phyloP scores from a whole-genome alignment of 768 basidiomycete species.

The Leucocoprinus leucothites region DNA sequence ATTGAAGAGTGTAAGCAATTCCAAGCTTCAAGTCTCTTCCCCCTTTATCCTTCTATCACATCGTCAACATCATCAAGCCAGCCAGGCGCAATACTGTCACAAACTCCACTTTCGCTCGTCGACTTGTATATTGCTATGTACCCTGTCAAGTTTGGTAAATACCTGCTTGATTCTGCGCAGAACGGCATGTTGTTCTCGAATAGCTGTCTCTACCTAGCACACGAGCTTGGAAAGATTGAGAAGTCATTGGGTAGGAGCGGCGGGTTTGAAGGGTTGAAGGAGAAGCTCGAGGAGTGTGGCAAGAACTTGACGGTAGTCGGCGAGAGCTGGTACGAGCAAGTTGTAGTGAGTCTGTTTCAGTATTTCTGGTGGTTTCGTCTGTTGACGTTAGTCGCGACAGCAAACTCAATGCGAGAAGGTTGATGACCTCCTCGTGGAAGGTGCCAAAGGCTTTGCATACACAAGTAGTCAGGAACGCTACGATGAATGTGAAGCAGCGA shows the following conservation, averaged over 20 bases:
- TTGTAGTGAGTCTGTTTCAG: slow-evolving; percentile 47
- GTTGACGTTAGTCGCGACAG: slow-evolving; percentile 29
- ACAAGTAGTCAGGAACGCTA: slow-evolving; percentile 72
- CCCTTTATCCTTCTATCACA: slow-evolving; percentile 18
- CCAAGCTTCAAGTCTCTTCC: slow-evolving; percentile 51
- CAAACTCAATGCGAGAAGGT: slow-evolving; percentile 43
- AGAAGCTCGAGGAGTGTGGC: slow-evolving; percentile 49
- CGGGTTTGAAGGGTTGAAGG: slow-evolving; percentile 28
- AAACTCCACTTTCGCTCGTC: slow-evolving; percentile 61
- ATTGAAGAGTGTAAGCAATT: slow-evolving; percentile 69
- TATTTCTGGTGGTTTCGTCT: neutral
- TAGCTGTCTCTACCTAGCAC: slow-evolving; percentile 68
- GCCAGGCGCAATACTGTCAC: slow-evolving; percentile 55
- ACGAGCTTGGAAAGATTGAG: slow-evolving; percentile 45
- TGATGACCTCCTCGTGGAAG: slow-evolving; percentile 42
- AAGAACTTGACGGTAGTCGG: slow-evolving; percentile 51
- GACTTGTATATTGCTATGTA: slow-evolving; percentile 81
- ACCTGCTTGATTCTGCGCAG: slow-evolving; percentile 44
- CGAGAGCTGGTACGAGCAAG: slow-evolving; percentile 69
- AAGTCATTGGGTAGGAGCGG: slow-evolving; percentile 11
- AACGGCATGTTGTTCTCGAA: slow-evolving; percentile 76
- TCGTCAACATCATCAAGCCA: slow-evolving; percentile 24
- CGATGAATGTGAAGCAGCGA: slow-evolving; percentile 69
- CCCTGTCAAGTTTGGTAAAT: slow-evolving; percentile 54
- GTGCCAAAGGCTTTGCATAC: slow-evolving; percentile 63